These are phyloP conservation scores for Penicillium digitatum DNA, from an alignment of 2,329 filamentous ascomycete genomes.

Conservation along the genomic window DNA sequence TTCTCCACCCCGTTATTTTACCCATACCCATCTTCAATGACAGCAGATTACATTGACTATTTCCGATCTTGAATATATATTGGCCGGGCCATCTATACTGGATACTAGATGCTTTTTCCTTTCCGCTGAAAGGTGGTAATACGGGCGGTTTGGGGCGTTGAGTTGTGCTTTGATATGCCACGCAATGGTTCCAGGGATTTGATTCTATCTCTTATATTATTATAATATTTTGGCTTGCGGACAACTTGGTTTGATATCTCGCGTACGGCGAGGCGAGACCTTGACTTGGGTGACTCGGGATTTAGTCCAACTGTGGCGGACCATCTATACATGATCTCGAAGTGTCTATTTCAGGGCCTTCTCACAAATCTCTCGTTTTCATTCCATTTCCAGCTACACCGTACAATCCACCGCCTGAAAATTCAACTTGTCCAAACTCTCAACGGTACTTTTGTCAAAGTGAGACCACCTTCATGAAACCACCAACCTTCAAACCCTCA, in stretches of 20 bases:
- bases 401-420: background rate
- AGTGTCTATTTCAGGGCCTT: background rate
- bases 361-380: background rate
- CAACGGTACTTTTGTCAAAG: background rate
- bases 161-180: background rate
- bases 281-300: background rate
- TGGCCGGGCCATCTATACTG: background rate
- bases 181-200: background rate
- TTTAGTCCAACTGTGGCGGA: background rate
- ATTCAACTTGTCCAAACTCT: no score
- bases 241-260: background rate
- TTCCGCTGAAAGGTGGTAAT: background rate
- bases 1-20: background rate
- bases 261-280: background rate
- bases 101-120: background rate
- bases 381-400: background rate
- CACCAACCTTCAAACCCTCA: background rate
- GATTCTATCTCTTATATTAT: background rate
- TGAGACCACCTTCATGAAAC: background rate
- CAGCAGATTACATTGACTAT: background rate
- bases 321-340: background rate
- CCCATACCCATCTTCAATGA: slow-evolving; percentile 10
- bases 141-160: background rate
- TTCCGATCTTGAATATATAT: background rate
- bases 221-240: background rate